These are phyloP conservation scores for Penicillium sp. DNA, from an alignment of 2,329 filamentous ascomycete species.

Conservation along the genomic window DNA sequence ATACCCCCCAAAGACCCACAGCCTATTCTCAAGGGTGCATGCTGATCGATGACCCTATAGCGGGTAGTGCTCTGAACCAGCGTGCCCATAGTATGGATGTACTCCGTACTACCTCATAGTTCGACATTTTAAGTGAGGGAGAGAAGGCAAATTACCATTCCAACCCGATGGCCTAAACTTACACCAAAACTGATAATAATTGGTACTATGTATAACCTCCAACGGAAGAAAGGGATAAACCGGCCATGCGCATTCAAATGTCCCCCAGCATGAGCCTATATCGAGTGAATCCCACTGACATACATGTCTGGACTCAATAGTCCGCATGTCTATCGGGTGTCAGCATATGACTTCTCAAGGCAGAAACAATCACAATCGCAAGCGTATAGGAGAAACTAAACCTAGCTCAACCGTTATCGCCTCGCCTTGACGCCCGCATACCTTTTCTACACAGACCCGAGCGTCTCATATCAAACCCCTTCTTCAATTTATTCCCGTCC, in stretches of 20 bases:
- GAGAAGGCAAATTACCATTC: constrained; percentile 1
- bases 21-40: background rate
- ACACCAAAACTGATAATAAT: background rate
- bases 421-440: background rate
- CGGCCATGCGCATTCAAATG: background rate
- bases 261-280: background rate
- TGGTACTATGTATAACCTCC: background rate
- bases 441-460: background rate
- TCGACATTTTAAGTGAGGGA: constrained; percentile 9
- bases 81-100: background rate
- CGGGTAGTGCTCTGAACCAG: background rate
- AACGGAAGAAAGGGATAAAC: constrained; percentile 1
- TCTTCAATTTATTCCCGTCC: background rate
- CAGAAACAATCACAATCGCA: background rate
- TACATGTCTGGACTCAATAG: background rate
- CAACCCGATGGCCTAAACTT: background rate
- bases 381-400: background rate
- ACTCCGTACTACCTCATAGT: background rate
- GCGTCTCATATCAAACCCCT: background rate
- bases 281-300: background rate
- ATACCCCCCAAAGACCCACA: background rate
- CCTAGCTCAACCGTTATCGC: background rate
- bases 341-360: constrained; percentile 1
- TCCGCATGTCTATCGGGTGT: background rate
- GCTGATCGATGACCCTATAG: constrained; percentile 6